Percentiles rank a stretch among this genome's conserved stretches.
phyloP scores from a whole-genome alignment of 495 filamentous ascomycete genomes.

The Astrocystis sublimbata region DNA sequence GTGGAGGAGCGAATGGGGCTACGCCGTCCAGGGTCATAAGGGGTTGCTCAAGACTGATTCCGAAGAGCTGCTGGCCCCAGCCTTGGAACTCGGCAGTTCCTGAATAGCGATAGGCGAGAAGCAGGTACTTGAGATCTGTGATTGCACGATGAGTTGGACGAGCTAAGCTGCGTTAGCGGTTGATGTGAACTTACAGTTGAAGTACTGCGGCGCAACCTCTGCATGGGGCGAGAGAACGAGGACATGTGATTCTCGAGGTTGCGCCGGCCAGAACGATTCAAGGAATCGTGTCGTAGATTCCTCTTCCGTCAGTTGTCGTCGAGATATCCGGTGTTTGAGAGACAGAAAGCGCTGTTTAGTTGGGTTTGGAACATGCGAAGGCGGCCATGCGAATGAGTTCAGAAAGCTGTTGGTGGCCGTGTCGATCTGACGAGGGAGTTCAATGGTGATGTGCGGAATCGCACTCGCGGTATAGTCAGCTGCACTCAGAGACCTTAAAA shows the following conservation, averaged over 20 bases:
- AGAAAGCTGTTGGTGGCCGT: conserved; percentile 59
- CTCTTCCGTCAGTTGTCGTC: conserved; percentile 53
- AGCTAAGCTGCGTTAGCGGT: neutral
- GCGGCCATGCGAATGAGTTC: conserved; percentile 64
- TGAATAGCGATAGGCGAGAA: conserved; percentile 76
- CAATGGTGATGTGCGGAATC: conserved; percentile 72
- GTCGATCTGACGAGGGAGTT: conserved; percentile 70
- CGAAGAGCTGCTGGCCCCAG: conserved; percentile 58
- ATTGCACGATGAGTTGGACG: neutral
- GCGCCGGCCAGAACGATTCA: conserved; percentile 77
- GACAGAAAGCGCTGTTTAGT: conserved; percentile 54
- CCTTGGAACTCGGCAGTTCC: conserved; percentile 42
- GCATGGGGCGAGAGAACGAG: conserved; percentile 75
- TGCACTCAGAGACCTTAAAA: conserved; percentile 68
- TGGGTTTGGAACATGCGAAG: conserved; percentile 39
- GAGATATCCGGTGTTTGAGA: conserved; percentile 69
- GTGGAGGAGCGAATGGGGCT: conserved; percentile 54
- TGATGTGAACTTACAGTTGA: conserved; percentile 60
- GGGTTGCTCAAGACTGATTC: conserved; percentile 76
- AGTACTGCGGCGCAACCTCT: conserved; percentile 73
- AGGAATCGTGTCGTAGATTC: conserved; percentile 70
- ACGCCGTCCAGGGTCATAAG: conserved; percentile 57
- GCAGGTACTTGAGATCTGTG: conserved; percentile 63
- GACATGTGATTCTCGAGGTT: conserved; percentile 64
- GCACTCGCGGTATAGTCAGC: conserved; percentile 71